A percentile compares a stretch with the other conserved stretches of the same genome.
phyloP scores from a whole-genome alignment of 2,329 filamentous ascomycete species.

The Karstenula rhodostoma region DNA sequence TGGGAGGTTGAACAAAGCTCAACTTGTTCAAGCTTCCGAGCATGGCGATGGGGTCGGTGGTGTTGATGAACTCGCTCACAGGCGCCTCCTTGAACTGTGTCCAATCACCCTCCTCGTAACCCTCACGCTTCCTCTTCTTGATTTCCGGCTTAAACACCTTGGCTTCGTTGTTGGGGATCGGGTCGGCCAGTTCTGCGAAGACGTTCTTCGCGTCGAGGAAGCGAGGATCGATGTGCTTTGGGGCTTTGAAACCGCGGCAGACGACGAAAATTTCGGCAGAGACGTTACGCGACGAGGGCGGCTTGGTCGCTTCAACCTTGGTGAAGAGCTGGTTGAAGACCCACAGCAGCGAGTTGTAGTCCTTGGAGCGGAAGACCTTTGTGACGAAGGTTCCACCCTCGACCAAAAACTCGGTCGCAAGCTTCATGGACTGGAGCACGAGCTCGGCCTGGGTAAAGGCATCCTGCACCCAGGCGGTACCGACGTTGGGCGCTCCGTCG shows the following conservation, averaged over 20 bases:
- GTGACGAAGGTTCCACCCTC: constrained; percentile 86
- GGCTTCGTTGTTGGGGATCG: constrained; percentile 92
- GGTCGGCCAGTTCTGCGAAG: constrained; percentile 88
- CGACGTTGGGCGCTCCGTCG: constrained; percentile 96
- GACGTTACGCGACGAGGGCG: constrained; percentile 92
- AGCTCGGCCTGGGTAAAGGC: constrained; percentile 97
- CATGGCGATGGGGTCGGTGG: constrained; percentile 89
- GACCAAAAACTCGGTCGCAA: constrained; percentile 90
- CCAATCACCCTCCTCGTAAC: constrained; percentile 96
- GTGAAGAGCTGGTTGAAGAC: constrained; percentile 96
- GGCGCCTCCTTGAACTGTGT: constrained; percentile 89
- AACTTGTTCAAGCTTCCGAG: constrained; percentile 86
- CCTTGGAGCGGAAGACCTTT: constrained; percentile 96
- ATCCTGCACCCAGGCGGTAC: constrained; percentile 97
- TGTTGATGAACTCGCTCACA: constrained; percentile 93
- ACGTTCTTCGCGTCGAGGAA: constrained; percentile 90
- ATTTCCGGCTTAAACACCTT: constrained; percentile 97
- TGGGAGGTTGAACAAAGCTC: constrained; percentile 79
- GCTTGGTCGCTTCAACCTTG: constrained; percentile 97
- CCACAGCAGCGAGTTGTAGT: constrained; percentile 96
- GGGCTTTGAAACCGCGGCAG: constrained; percentile 92
- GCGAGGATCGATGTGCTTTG: constrained; percentile 89
- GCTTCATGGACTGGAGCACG: constrained; percentile 86
- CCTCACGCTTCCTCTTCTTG: constrained; percentile 97
- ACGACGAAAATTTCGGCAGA: constrained; percentile 99